Base-by-base conservation (phyloP, 1,284 basidiomycete genomes). In the Leucoagaricus sp. region DNA sequence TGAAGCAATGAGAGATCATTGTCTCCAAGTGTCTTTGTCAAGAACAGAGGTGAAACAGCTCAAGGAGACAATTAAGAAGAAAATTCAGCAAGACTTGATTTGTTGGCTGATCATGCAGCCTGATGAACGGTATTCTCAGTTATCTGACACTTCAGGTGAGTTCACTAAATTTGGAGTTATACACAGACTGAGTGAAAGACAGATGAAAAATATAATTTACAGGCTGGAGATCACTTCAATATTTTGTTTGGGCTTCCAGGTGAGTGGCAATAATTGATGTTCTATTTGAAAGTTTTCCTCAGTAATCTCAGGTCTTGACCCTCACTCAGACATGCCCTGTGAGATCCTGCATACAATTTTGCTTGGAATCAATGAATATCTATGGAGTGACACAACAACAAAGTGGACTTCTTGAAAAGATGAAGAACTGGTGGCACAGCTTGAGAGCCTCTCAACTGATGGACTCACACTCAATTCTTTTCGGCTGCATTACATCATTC, bases 381-480 rank as follows among this genome's bases (percentile, higher is more conserved):
- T 62, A 10, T 65, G 63, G 65, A 23, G 51, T 36, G 19, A 28
- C 21, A 40, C 50, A 1, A 42, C 58, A 47, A 47, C 51, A 10
- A 28, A 45, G 12, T 63, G 61, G 61, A 59, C 46, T 9, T 29
- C 28, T 8, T 21, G 2, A 12, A 40, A 61, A 36, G 50, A 66
- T 49, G 33, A 58, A 15, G 57, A 53, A 9, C 74, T 68, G 58
- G 58, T 65, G 0, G 12, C 58, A 7, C 64, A 68, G 1, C 64
- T 77, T 0, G 65, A 72, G 36, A 59, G 64, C 3, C 62, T 69
- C 2, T 55, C 65, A 3, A 57, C 61, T n/a, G 46, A 61, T 51
- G 73, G 73, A 2, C 64, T 76, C 5, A 64, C 61, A 1, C 65
- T 75, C 9, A 65, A 65, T 15, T 51, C 72, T 1, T 61, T 76